Evolutionary conservation across 768 basidiomycete genomes (phyloP), one percentile per base, ranked within the genome.

Genomic region (Termitomyces sp.): DNA sequence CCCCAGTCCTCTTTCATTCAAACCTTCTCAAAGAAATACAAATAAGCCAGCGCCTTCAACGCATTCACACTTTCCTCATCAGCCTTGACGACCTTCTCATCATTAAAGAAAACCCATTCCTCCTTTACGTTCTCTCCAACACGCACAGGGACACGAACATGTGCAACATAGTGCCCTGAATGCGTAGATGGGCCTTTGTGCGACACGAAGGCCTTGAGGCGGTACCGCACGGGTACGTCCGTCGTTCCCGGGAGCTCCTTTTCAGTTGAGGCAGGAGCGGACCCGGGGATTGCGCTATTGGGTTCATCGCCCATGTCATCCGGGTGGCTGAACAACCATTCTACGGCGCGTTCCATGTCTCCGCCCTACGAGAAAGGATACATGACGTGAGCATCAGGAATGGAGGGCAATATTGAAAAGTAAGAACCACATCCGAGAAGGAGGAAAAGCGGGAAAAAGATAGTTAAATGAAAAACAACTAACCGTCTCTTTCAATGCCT

Each of bases 111-210:
- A 57, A 95, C 89, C 93, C 96, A 96, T 11, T 79, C 78, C 22
- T 79, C 82, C 36, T 79, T 78, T 5, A 13, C 36, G 1, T 44
- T 22, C 8, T 52, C 34, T 3, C 34, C 50, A 22, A 8, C 50
- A 15, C 33, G 33, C 20, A 36, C 33, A 16, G 50, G 34, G 15
- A 70, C 67, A 55, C 80, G 76, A 33, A 93, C 80, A 67, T 95
- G 92, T 27, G 91, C 91, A 13, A 95, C 92, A 66, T 97, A 96
- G 66, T 94, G 95, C 1, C 89, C 95, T 0, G 93, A 96, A 68
- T 98, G 96, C 27, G 95, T 93, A 0, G 92, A 95, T 0, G 92
- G 91, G 0, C 96, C 95, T 67, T 97, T 98, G 78, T 99, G 96
- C 48, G 95, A 97, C 67, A 99, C 86, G 76, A 98, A 99, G 9